Conservation (phyloP, 2,329 filamentous ascomycete species). For the Aureobasidium sp. region DNA sequence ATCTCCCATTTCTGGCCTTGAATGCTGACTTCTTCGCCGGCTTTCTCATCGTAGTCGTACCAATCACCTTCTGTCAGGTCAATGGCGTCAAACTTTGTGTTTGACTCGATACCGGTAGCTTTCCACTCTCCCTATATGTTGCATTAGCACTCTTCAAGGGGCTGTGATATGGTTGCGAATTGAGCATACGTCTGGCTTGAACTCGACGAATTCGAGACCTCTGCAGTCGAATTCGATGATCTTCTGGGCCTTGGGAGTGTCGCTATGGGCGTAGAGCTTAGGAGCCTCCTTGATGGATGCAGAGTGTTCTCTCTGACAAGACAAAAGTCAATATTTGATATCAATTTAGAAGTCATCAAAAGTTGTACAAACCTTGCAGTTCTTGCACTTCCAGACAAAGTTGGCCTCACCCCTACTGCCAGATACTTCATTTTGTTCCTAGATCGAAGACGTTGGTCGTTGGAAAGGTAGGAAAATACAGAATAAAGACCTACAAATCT, state of each 20-base stretch:
- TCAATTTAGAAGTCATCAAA: not conserved
- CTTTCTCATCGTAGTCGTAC: slow-evolving; percentile 66
- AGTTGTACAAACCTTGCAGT: slow-evolving; percentile 67
- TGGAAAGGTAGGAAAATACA: not conserved
- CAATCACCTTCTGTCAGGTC: slow-evolving; percentile 87
- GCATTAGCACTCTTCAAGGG: no score
- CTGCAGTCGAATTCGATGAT: slow-evolving; percentile 90
- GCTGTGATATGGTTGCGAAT: not conserved
- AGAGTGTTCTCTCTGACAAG: slow-evolving; percentile 66
- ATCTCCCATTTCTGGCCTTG: slow-evolving; percentile 82
- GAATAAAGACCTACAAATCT: slow-evolving; percentile 64
- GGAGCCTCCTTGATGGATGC: slow-evolving; percentile 75
- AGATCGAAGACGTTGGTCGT: not conserved
- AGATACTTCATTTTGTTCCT: slow-evolving; percentile 87
- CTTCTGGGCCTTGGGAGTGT: slow-evolving; percentile 62
- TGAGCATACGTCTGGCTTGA: slow-evolving; percentile 60
- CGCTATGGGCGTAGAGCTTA: slow-evolving; percentile 57
- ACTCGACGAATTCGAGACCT: slow-evolving; percentile 84
- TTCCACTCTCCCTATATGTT: slow-evolving; percentile 65
- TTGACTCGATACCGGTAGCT: slow-evolving; percentile 71
- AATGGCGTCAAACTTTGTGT: slow-evolving; percentile 72
- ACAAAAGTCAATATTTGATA: not conserved
- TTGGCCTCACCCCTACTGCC: slow-evolving; percentile 93
- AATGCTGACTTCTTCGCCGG: slow-evolving; percentile 19
- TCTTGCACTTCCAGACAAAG: slow-evolving; percentile 99